Evolutionary conservation across 129 eudicot species (phyloP).

Genomic region (Flaveria trinervia): DNA sequence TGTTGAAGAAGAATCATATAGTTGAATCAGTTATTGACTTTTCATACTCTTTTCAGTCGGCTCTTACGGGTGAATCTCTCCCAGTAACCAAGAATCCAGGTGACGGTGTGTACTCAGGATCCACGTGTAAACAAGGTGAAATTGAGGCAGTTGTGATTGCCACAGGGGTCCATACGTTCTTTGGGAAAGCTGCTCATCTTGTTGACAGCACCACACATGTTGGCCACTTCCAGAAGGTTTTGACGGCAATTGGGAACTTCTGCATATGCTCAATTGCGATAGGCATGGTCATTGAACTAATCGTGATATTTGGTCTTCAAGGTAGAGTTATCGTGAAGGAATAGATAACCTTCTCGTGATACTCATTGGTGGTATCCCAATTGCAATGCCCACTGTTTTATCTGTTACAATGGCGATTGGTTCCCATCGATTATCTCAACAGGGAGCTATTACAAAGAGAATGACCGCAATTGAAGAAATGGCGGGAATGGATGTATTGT

Average conservation of each 20-base stretch:
- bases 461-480: slow-evolving; percentile 66
- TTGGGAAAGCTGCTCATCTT: slow-evolving; percentile 65
- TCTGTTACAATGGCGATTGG: slow-evolving; percentile 67
- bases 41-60: slow-evolving; percentile 41
- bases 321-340: slow-evolving; percentile 41
- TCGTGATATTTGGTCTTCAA: slow-evolving; percentile 41
- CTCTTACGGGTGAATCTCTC: slow-evolving; percentile 60
- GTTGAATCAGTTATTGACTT: background rate
- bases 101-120: slow-evolving; percentile 58
- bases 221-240: slow-evolving; percentile 61
- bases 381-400: slow-evolving; percentile 61
- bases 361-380: slow-evolving; percentile 63
- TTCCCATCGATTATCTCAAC: slow-evolving; percentile 59
- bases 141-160: slow-evolving; percentile 59
- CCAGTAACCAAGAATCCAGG: slow-evolving; percentile 64
- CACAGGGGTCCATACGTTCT: slow-evolving; percentile 59
- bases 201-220: slow-evolving; percentile 55
- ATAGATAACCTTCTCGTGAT: slow-evolving; percentile 57
- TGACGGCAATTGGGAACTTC: slow-evolving; percentile 59
- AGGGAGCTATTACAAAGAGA: slow-evolving; percentile 66
- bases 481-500: slow-evolving; percentile 68
- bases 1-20: background rate
- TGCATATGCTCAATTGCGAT: slow-evolving; percentile 60
- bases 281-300: slow-evolving; percentile 49
- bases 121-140: slow-evolving; percentile 64